These are phyloP conservation scores for Fusarium sororula DNA, from an alignment of 2,329 filamentous ascomycete species.

Conservation along the genomic window DNA sequence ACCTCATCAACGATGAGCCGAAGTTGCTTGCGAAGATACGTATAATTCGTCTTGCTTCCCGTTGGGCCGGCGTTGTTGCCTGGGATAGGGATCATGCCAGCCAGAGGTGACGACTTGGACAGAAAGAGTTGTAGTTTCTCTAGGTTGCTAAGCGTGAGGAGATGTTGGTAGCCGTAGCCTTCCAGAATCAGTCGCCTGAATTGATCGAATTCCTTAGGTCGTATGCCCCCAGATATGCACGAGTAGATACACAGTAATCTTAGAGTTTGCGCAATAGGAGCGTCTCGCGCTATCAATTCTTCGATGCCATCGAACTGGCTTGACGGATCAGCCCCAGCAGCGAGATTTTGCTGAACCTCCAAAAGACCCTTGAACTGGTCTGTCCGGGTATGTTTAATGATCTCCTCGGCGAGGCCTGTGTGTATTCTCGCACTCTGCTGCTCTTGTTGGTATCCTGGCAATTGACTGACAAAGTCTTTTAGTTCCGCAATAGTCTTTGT, in stretches of 20 bases:
- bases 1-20: constrained; percentile 95
- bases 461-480: constrained; percentile 91
- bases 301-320: constrained; percentile 91
- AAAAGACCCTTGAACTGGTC: constrained; percentile 89
- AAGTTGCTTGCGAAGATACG: constrained; percentile 84
- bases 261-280: constrained; percentile 82
- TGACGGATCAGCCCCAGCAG: constrained; percentile 86
- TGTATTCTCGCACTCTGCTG: constrained; percentile 93
- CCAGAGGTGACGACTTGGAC: constrained; percentile 77
- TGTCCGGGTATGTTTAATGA: constrained; percentile 90
- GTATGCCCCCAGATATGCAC: constrained; percentile 87
- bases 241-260: constrained; percentile 91
- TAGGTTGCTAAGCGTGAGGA: constrained; percentile 86
- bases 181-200: constrained; percentile 90
- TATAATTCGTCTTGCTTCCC: constrained; percentile 88
- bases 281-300: constrained; percentile 90
- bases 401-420: constrained; percentile 91
- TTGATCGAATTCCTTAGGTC: constrained; percentile 85
- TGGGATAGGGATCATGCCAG: constrained; percentile 82
- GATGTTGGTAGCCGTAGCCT: constrained; percentile 93
- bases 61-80: constrained; percentile 61
- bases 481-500: constrained; percentile 91
- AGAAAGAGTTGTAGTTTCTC: constrained; percentile 91
- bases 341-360: constrained; percentile 95
- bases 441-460: constrained; percentile 92